Evolutionary conservation across 2,329 filamentous ascomycete species (phyloP).

Genomic region (Metarhizium robertsii): DNA sequence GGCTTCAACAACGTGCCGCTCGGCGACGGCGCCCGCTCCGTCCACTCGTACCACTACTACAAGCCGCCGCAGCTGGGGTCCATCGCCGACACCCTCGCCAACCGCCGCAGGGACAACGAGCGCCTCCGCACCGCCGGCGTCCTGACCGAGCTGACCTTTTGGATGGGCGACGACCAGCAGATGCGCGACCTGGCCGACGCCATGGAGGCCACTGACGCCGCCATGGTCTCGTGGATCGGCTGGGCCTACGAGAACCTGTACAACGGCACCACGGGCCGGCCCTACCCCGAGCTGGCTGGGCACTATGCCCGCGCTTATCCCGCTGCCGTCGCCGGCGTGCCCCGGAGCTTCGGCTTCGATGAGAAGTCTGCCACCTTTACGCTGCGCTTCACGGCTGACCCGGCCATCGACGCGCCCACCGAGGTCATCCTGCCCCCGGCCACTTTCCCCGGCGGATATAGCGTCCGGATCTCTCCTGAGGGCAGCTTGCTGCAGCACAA

Average conservation of each 20-base stretch:
- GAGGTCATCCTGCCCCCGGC: conserved; percentile 10
- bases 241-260: conserved; percentile 14
- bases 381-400: conserved; percentile 7
- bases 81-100: conserved; percentile 7
- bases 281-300: conserved; percentile 8
- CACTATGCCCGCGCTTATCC: conserved; percentile 12
- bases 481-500: conserved; percentile 5
- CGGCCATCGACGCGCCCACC: conserved; percentile 8
- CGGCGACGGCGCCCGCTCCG: conserved; percentile 9
- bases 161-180: conserved; percentile 11
- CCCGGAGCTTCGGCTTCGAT: conserved; percentile 9
- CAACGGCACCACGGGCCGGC: conserved; percentile 7
- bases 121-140: conserved; percentile 11
- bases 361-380: conserved; percentile 5
- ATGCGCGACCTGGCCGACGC: conserved; percentile 9
- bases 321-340: conserved; percentile 9
- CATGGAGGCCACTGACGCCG: conserved; percentile 8
- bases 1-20: conserved; percentile 12
- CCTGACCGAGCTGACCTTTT: conserved; percentile 11
- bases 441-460: conserved; percentile 9
- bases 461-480: conserved; percentile 3
- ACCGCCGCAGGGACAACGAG: conserved; percentile 10
- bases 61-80: conserved; percentile 10
- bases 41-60: conserved; percentile 14
- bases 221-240: conserved; percentile 12